Conservation (phyloP, 768 basidiomycete genomes). For the Xerocomus potaroensis region DNA sequence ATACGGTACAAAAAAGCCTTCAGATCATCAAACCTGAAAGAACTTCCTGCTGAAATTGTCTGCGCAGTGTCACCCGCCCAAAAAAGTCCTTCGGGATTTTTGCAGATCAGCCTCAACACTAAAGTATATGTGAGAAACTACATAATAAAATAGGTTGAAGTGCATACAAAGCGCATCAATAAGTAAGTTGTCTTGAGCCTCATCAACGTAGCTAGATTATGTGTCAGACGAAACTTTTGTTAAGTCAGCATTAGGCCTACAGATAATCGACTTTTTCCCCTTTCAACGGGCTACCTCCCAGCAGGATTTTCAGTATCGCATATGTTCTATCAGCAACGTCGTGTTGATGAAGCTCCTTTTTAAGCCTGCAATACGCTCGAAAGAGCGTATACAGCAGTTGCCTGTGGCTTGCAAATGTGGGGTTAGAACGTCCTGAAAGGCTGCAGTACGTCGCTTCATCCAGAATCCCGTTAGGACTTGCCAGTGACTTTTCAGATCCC, state of each 20-base stretch:
- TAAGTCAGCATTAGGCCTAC: slow-evolving; percentile 37
- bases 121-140: slow-evolving; percentile 2
- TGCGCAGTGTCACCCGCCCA: slow-evolving; percentile 84
- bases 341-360: slow-evolving; percentile 37
- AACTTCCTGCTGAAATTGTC: slow-evolving; percentile 68
- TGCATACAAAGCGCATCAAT: slow-evolving; percentile 58
- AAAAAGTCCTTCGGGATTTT: slow-evolving; percentile 64
- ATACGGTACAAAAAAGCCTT: slow-evolving; percentile 62
- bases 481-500: slow-evolving; percentile 57
- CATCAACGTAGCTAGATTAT: slow-evolving; percentile 59
- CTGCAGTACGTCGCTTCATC: slow-evolving; percentile 40
- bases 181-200: slow-evolving; percentile 68
- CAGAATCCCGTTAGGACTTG: slow-evolving; percentile 35
- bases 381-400: slow-evolving; percentile 51
- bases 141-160: neutral
- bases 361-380: slow-evolving; percentile 44
- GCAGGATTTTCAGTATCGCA: slow-evolving; percentile 38
- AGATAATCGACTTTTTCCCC: slow-evolving; percentile 51
- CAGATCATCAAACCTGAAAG: slow-evolving; percentile 68
- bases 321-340: slow-evolving; percentile 68
- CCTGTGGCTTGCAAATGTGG: slow-evolving; percentile 50
- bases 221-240: too few relatives aligned
- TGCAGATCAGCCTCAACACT: slow-evolving; percentile 64
- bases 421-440: slow-evolving; percentile 49
- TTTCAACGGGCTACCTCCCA: slow-evolving; percentile 25